Evolutionary conservation across 2,329 filamentous ascomycete species (phyloP).

Genomic region (Rhexocercosporidium sp.): DNA sequence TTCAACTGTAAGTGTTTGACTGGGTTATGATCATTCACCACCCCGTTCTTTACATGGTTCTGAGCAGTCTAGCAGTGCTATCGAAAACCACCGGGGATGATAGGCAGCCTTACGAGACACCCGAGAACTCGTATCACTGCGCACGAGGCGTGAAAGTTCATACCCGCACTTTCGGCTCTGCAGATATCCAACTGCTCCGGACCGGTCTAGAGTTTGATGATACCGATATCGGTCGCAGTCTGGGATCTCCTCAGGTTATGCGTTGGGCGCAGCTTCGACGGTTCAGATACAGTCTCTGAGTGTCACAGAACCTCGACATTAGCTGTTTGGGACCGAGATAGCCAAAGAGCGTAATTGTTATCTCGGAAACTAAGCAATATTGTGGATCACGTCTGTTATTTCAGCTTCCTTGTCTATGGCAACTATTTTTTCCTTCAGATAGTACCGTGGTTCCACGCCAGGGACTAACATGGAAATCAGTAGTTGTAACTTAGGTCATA

Average conservation of each 20-base stretch:
- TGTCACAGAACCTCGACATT: too few species aligned
- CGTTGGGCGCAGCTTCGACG: background rate
- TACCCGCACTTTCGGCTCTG: background rate
- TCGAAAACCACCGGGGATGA: background rate
- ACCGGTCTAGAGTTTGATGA: background rate
- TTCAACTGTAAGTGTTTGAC: constrained; percentile 1
- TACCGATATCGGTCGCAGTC: background rate
- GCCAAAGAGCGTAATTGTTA: too few species aligned
- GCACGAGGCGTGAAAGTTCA: background rate
- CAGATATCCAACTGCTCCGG: background rate
- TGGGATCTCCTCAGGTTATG: background rate
- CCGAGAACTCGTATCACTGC: background rate
- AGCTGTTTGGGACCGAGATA: too few species aligned
- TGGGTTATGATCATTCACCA: background rate
- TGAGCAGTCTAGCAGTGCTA: background rate
- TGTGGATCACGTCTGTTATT: too few species aligned
- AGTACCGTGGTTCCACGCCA: too few species aligned
- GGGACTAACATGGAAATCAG: too few species aligned
- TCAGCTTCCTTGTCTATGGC: too few species aligned
- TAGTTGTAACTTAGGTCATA: too few species aligned
- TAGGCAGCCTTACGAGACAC: background rate
- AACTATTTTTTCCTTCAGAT: too few species aligned
- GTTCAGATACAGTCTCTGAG: background rate
- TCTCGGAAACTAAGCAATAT: too few species aligned
- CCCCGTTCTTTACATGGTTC: background rate